phyloP scores from a whole-genome alignment of 306 rosid genomes.

The Corylus heterophylla region DNA sequence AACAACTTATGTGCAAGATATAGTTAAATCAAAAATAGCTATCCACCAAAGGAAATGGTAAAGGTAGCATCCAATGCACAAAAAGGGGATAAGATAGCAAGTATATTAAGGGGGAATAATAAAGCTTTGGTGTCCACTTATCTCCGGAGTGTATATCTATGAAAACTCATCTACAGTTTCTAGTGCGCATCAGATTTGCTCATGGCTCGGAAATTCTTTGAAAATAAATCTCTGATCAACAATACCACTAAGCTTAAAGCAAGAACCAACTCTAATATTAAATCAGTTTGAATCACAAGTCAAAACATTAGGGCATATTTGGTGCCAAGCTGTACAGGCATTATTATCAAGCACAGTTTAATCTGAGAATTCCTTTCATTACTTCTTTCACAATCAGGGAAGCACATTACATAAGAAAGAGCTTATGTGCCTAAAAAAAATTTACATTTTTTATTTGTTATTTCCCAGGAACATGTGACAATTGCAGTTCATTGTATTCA shows the following conservation, averaged over 20 bases:
- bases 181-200: neutral
- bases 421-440: neutral
- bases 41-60: neutral
- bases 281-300: neutral
- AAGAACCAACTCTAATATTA: neutral
- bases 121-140: no score
- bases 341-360: neutral
- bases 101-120: neutral
- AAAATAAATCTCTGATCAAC: neutral
- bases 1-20: neutral
- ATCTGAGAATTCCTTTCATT: neutral
- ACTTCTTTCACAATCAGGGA: neutral
- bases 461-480: neutral
- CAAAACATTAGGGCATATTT: neutral
- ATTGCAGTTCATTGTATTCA: neutral
- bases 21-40: neutral
- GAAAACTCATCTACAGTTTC: neutral
- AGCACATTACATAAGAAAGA: neutral
- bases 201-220: neutral
- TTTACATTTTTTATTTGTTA: conserved; percentile 1
- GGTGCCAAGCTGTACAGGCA: neutral
- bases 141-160: neutral
- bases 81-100: neutral
- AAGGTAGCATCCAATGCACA: neutral
- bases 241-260: neutral